Conservation (phyloP, 805 yeast genomes). For the Trichomonascus vanleenenianus region DNA sequence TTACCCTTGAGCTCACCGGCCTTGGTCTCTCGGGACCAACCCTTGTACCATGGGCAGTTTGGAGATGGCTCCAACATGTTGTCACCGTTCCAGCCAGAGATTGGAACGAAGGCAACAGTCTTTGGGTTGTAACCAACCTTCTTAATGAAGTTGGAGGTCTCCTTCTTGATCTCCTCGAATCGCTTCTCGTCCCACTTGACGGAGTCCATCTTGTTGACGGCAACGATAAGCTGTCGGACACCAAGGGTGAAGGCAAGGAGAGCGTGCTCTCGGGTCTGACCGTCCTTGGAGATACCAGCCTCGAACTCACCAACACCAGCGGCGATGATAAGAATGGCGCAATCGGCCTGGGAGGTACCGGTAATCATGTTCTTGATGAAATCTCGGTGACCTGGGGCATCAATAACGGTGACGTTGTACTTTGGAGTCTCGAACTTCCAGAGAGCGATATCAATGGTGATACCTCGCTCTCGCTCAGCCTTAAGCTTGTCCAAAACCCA, state of each 20-base stretch:
- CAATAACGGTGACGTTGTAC: slow-evolving; percentile 84
- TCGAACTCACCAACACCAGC: slow-evolving; percentile 93
- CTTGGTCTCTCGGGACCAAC: slow-evolving; percentile 76
- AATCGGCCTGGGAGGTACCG: slow-evolving; percentile 91
- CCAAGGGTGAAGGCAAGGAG: slow-evolving; percentile 84
- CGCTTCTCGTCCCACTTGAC: slow-evolving; percentile 80
- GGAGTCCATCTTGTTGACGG: slow-evolving; percentile 93
- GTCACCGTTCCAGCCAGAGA: slow-evolving; percentile 91
- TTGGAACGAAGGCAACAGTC: slow-evolving; percentile 81
- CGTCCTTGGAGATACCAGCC: slow-evolving; percentile 92
- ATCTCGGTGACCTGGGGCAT: slow-evolving; percentile 96
- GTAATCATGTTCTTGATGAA: slow-evolving; percentile 95
- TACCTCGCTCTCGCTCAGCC: slow-evolving; percentile 97
- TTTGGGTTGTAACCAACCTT: slow-evolving; percentile 79
- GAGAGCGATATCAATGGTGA: slow-evolving; percentile 88
- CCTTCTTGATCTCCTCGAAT: slow-evolving; percentile 70
- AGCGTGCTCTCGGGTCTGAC: slow-evolving; percentile 87
- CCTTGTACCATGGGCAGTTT: slow-evolving; percentile 86
- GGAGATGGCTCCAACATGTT: slow-evolving; percentile 80
- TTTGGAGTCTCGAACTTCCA: slow-evolving; percentile 91
- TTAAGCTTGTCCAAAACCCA: slow-evolving; percentile 94
- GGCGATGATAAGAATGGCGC: slow-evolving; percentile 85
- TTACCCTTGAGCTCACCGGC: slow-evolving; percentile 64
- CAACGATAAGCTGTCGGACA: slow-evolving; percentile 80
- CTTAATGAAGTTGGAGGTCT: slow-evolving; percentile 73